These are phyloP conservation scores for Gnetum montanum DNA, from an alignment of 75 land plant genomes.

Conservation along the genomic window DNA sequence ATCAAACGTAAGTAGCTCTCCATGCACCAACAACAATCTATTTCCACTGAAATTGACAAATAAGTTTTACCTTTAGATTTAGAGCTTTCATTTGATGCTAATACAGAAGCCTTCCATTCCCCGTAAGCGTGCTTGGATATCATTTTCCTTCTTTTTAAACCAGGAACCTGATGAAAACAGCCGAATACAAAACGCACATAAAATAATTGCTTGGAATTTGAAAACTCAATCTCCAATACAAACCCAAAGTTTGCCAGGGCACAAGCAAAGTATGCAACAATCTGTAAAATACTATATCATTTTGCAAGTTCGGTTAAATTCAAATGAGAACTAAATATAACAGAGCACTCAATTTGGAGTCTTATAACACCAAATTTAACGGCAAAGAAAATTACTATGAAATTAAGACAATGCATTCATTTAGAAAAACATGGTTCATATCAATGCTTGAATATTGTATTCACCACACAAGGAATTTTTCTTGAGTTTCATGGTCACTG, in stretches of 20 bases:
- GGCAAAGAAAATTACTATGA: not conserved
- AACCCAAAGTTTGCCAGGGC: no score
- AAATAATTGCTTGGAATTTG: not conserved
- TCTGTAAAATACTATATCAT: no score
- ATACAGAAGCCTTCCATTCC: constrained; percentile 66
- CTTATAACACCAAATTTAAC: not conserved
- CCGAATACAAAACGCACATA: not conserved
- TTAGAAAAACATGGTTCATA: no score
- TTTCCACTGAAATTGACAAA: not conserved
- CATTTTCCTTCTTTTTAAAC: constrained; percentile 38
- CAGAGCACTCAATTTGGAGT: not conserved
- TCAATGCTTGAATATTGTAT: not conserved
- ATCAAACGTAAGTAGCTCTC: not conserved
- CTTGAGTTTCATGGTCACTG: not conserved
- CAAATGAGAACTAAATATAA: not conserved
- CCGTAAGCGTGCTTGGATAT: constrained; percentile 40
- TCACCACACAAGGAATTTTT: not conserved
- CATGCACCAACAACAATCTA: no score
- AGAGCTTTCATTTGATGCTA: constrained; percentile 27
- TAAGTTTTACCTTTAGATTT: constrained; percentile 15
- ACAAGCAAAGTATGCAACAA: not conserved
- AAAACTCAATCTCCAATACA: no score
- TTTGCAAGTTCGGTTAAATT: not conserved
- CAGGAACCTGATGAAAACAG: constrained; percentile 27
- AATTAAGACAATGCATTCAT: no score